Evolutionary conservation across 192 early-diverging fungal species (phyloP).

Genomic region (Coemansia sp.): DNA sequence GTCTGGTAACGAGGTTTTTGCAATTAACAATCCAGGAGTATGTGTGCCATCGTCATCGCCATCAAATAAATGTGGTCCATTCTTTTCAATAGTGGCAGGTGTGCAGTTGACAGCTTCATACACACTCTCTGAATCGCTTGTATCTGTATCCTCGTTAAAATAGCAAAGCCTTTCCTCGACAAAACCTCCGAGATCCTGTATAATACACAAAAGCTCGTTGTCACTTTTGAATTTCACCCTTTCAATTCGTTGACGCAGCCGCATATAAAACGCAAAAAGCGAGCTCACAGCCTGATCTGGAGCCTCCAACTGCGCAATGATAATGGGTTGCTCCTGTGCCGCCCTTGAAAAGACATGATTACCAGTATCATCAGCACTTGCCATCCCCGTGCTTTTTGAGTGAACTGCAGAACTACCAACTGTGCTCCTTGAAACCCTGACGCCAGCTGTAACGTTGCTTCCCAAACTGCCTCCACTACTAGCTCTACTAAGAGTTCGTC

Average conservation of each 20-base stretch:
- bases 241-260: slow-evolving; percentile 20
- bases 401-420: neutral
- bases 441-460: neutral
- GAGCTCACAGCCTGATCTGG: slow-evolving; percentile 17
- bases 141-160: slow-evolving; percentile 32
- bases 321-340: slow-evolving; percentile 12
- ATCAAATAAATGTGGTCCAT: slow-evolving; percentile 2
- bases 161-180: slow-evolving; percentile 51
- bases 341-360: neutral
- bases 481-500: neutral
- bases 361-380: neutral
- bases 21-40: slow-evolving; percentile 15
- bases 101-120: neutral
- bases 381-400: neutral
- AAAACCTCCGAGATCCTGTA: slow-evolving; percentile 42
- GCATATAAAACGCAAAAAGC: slow-evolving; percentile 26
- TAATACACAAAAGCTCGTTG: slow-evolving; percentile 37
- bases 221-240: slow-evolving; percentile 44
- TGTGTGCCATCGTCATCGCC: slow-evolving; percentile 12
- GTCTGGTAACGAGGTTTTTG: neutral
- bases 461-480: neutral
- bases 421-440: neutral
- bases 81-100: neutral
- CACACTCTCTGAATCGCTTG: neutral
- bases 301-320: slow-evolving; percentile 24